A percentile compares a stretch with the other conserved stretches of the same genome.
Evolutionary conservation across 2,329 filamentous ascomycete genomes (phyloP).

Genomic region (Rasamsonia emersonii): DNA sequence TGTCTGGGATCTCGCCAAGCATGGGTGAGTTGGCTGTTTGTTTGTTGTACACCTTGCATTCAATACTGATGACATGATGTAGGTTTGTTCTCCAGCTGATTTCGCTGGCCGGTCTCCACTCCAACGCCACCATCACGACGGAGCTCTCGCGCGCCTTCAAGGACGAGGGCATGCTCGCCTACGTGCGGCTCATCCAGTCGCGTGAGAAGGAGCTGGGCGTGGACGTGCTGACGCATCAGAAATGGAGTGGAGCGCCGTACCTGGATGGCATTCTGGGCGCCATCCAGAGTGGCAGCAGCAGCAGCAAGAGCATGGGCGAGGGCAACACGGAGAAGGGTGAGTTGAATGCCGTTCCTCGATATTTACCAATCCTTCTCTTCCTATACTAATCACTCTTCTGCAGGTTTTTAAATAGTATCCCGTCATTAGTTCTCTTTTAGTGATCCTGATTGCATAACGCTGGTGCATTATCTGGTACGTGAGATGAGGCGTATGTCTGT

Average conservation of each 20-base stretch:
- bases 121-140: constrained; percentile 54
- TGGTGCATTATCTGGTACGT: too few species aligned
- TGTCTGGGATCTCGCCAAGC: constrained; percentile 89
- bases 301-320: constrained; percentile 87
- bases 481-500: too few species aligned
- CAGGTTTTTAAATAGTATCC: too few species aligned
- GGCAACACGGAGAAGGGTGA: constrained; percentile 69
- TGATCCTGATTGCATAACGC: too few species aligned
- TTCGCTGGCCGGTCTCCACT: constrained; percentile 56
- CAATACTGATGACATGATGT: constrained; percentile 11
- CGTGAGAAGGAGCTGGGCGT: constrained; percentile 84
- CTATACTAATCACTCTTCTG: too few species aligned
- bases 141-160: constrained; percentile 79
- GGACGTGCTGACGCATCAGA: constrained; percentile 92
- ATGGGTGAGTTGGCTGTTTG: constrained; percentile 55
- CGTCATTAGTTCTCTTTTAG: too few species aligned
- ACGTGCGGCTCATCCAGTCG: constrained; percentile 86
- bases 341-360: constrained; percentile 4
- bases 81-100: constrained; percentile 58
- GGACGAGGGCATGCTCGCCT: constrained; percentile 89
- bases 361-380: too few species aligned
- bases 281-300: constrained; percentile 84
- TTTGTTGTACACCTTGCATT: neutral
- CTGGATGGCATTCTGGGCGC: constrained; percentile 84
- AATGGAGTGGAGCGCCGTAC: constrained; percentile 62